These are phyloP conservation scores for Sporothrix protearum DNA, from an alignment of 2,329 filamentous ascomycete species.

Conservation along the genomic window DNA sequence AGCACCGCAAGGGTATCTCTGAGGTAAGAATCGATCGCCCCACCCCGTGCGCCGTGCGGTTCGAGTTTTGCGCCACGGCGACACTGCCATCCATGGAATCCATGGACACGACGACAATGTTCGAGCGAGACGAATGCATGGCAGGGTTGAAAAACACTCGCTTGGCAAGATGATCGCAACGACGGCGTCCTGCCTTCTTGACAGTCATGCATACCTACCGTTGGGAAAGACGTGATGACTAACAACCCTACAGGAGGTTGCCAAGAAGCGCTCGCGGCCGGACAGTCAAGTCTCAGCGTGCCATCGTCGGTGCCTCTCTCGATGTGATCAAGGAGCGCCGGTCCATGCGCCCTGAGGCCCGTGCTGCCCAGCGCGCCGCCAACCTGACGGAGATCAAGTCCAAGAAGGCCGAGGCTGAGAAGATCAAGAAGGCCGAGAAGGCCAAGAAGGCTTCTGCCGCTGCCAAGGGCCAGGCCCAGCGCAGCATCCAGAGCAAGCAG, in stretches of 20 bases:
- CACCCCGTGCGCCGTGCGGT: background rate
- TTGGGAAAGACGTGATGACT: constrained; percentile 24
- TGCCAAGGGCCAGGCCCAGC: constrained; percentile 71
- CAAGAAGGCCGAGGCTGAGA: constrained; percentile 86
- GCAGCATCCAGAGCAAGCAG: constrained; percentile 94
- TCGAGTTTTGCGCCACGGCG: background rate
- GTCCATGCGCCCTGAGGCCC: constrained; percentile 89
- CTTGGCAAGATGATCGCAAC: too few species aligned
- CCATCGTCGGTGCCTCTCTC: constrained; percentile 97
- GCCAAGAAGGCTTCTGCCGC: constrained; percentile 78
- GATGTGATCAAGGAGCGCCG: constrained; percentile 99
- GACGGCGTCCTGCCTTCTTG: background rate
- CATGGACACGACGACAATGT: background rate
- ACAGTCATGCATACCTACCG: background rate
- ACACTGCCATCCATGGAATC: background rate
- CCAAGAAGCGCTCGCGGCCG: constrained; percentile 99
- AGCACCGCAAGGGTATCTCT: constrained; percentile 99
- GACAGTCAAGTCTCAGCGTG: constrained; percentile 97
- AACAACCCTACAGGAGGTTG: constrained; percentile 72
- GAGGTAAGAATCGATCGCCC: constrained; percentile 67
- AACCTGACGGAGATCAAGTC: constrained; percentile 99
- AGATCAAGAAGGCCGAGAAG: constrained; percentile 99
- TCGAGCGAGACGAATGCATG: background rate
- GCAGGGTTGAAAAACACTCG: too few species aligned
- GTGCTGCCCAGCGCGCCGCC: constrained; percentile 79